A percentile compares a stretch with the other conserved stretches of the same genome.
These are phyloP conservation scores for Ophiocordyceps australis DNA, from an alignment of 2,329 filamentous ascomycete species.

Conservation along the genomic window DNA sequence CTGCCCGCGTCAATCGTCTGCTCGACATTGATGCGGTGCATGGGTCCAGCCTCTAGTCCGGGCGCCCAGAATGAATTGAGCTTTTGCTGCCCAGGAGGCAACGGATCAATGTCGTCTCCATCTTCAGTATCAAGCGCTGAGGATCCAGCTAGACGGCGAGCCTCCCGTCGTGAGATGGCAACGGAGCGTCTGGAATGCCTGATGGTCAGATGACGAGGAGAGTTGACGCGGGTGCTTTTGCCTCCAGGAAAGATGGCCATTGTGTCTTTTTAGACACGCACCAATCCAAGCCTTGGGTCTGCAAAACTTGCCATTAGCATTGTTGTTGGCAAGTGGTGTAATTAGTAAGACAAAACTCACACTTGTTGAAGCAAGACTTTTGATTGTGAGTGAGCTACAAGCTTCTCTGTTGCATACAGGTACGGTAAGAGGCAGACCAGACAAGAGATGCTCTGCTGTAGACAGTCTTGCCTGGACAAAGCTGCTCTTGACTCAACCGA, in stretches of 20 bases:
- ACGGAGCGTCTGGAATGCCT: not conserved
- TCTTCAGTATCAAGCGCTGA: not conserved
- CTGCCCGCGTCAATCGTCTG: slow-evolving; percentile 2
- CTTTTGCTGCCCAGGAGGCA: slow-evolving; percentile 4
- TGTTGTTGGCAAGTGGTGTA: not conserved
- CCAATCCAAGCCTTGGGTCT: too few relatives aligned
- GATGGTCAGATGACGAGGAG: not conserved
- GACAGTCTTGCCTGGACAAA: too few relatives aligned
- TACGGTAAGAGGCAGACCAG: too few relatives aligned
- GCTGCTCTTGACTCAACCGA: too few relatives aligned
- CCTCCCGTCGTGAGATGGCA: too few relatives aligned
- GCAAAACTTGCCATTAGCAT: not conserved
- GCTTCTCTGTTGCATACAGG: too few relatives aligned
- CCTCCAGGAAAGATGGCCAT: not conserved
- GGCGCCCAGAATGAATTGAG: slow-evolving; percentile 6
- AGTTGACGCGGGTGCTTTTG: not conserved
- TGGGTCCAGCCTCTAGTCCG: slow-evolving; percentile 3
- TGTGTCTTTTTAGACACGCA: not conserved
- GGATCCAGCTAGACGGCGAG: not conserved
- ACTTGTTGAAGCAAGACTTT: not conserved
- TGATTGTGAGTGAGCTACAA: too few relatives aligned
- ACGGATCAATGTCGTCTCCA: not conserved
- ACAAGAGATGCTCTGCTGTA: too few relatives aligned
- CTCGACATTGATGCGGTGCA: slow-evolving; percentile 1
- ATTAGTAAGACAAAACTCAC: not conserved